These are phyloP conservation scores for Takashimella koratensis DNA, from an alignment of 1,284 basidiomycete species.

Conservation along the genomic window DNA sequence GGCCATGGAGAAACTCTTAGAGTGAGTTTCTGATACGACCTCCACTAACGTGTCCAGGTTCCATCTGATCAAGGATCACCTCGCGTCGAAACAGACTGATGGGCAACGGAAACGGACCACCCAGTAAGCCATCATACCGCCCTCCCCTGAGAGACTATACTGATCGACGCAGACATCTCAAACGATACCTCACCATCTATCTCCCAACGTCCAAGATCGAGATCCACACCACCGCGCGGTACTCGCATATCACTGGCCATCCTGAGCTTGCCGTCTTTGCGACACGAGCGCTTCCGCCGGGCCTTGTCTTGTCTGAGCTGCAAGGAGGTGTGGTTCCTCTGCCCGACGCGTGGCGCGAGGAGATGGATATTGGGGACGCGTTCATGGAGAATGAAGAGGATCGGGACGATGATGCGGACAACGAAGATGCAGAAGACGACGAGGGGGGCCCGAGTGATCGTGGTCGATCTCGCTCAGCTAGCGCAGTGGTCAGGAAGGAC, in stretches of 20 bases:
- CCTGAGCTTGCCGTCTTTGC: slow-evolving; percentile 46
- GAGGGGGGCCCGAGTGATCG: slow-evolving; percentile 11
- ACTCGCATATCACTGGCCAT: slow-evolving; percentile 39
- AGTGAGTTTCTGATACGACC: slow-evolving; percentile 16
- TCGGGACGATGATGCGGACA: slow-evolving; percentile 8
- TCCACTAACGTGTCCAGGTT: slow-evolving; percentile 17
- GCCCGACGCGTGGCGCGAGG: slow-evolving; percentile 38
- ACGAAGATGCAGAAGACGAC: slow-evolving; percentile 5
- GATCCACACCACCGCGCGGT: slow-evolving; percentile 42
- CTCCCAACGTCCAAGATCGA: slow-evolving; percentile 41
- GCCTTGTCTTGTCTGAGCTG: slow-evolving; percentile 33
- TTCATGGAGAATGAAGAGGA: slow-evolving; percentile 19
- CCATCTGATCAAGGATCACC: slow-evolving; percentile 33
- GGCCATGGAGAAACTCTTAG: slow-evolving; percentile 28
- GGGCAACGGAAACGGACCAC: slow-evolving; percentile 33
- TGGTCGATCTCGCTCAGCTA: background rate
- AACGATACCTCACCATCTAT: slow-evolving; percentile 39
- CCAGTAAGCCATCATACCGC: slow-evolving; percentile 19
- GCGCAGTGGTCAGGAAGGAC: slow-evolving; percentile 5
- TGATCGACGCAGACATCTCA: slow-evolving; percentile 38
- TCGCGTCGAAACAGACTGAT: slow-evolving; percentile 29
- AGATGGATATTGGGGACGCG: slow-evolving; percentile 42
- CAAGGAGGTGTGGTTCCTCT: slow-evolving; percentile 42
- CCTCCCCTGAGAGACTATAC: background rate
- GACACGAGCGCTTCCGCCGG: slow-evolving; percentile 29